phyloP scores from a whole-genome alignment of 768 basidiomycete species.

The Wakefieldia striispora region DNA sequence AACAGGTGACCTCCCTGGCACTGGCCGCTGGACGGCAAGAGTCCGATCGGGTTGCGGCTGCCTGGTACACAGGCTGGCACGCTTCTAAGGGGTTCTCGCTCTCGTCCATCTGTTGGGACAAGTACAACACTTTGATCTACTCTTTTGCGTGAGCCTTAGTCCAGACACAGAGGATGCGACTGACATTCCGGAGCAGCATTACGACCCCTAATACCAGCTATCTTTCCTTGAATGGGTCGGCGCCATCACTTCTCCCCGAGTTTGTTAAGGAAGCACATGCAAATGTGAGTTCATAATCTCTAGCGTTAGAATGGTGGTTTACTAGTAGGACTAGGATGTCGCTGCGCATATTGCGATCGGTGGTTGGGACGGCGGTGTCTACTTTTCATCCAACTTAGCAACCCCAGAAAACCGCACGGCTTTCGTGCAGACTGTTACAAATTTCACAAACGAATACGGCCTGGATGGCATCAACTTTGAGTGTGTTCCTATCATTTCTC shows the following conservation, averaged over 20 bases:
- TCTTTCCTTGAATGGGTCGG: constrained; percentile 37
- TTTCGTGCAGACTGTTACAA: constrained; percentile 54
- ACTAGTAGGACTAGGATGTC: constrained; percentile 36
- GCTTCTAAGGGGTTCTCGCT: constrained; percentile 48
- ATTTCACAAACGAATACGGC: constrained; percentile 45
- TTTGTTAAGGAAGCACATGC: constrained; percentile 49
- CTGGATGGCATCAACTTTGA: constrained; percentile 49
- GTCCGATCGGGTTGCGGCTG: constrained; percentile 38
- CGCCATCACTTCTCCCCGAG: constrained; percentile 46
- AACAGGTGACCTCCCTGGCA: not conserved
- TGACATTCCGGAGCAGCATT: constrained; percentile 18
- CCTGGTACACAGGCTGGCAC: constrained; percentile 73
- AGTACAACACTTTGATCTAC: constrained; percentile 65
- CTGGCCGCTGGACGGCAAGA: not conserved
- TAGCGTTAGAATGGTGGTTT: not conserved
- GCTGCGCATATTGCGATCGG: constrained; percentile 58
- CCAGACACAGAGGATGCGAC: not conserved
- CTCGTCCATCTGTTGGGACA: constrained; percentile 56
- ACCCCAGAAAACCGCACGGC: constrained; percentile 52
- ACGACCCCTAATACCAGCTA: constrained; percentile 32
- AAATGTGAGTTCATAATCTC: constrained; percentile 22
- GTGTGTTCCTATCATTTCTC: not conserved
- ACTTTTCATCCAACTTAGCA: constrained; percentile 57
- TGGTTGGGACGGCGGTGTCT: constrained; percentile 64
- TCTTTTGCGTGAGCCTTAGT: constrained; percentile 53